Conservation (phyloP, 176 grass and related monocot genomes). For the Rhynchospora tenuis region DNA sequence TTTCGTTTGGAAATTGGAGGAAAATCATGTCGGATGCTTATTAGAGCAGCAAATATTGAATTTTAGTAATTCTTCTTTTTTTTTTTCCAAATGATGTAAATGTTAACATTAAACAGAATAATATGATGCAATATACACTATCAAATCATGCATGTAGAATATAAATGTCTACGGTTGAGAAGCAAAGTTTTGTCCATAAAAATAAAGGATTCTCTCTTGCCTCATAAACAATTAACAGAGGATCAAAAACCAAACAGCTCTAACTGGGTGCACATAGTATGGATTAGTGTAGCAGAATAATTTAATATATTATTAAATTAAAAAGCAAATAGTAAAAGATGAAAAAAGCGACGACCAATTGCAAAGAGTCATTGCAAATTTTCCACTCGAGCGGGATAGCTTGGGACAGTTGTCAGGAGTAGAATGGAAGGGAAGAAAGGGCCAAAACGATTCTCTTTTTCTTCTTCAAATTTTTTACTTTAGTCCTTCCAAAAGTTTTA, state of each 20-base stretch:
- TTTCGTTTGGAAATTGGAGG: not conserved
- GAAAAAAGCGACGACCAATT: conserved; percentile 10
- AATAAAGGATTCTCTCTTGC: not conserved
- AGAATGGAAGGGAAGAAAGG: conserved; percentile 38
- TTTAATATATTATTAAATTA: not conserved
- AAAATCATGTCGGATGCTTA: not conserved
- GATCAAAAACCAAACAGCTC: not conserved
- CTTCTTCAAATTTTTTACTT: not conserved
- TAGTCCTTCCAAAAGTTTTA: not conserved
- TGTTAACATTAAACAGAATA: not conserved
- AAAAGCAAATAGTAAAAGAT: not conserved
- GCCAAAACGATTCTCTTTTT: conserved; percentile 19
- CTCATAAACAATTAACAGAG: not conserved
- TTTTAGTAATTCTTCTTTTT: not conserved
- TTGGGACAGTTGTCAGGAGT: conserved; percentile 43
- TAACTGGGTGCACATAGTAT: not conserved
- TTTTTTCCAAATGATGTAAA: not conserved
- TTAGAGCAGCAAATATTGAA: not conserved
- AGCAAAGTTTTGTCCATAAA: not conserved
- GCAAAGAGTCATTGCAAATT: conserved; percentile 11
- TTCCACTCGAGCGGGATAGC: conserved; percentile 26
- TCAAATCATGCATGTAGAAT: not conserved
- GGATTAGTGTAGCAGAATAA: not conserved
- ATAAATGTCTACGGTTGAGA: conserved; percentile 8
- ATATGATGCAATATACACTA: not conserved